Percentiles rank a stretch among this genome's conserved stretches.
Evolutionary conservation across 2,329 filamentous ascomycete species (phyloP).

Genomic region (Ambrosiella xylebori): DNA sequence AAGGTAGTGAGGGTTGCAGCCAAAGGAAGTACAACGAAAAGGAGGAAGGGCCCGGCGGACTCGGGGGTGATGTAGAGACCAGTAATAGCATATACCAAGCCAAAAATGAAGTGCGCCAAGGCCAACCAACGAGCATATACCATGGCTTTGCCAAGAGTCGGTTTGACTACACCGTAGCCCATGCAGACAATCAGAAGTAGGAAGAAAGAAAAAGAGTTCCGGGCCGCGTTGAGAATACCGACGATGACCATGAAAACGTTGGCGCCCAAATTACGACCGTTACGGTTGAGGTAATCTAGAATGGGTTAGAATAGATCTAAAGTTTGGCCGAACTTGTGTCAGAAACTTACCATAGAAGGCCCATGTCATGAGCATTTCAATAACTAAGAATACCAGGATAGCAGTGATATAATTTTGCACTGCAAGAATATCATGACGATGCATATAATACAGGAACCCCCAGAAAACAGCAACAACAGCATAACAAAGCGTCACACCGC

Average conservation of each 20-base stretch:
- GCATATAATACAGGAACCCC: slow-evolving; percentile 90
- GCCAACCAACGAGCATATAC: slow-evolving; percentile 81
- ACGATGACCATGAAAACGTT: slow-evolving; percentile 81
- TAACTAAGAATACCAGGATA: slow-evolving; percentile 79
- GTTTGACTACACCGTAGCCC: slow-evolving; percentile 97
- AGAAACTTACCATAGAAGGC: slow-evolving; percentile 62
- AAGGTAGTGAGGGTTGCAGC: slow-evolving; percentile 87
- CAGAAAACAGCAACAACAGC: slow-evolving; percentile 74
- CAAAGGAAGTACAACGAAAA: slow-evolving; percentile 83
- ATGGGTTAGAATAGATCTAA: background rate
- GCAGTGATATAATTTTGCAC: slow-evolving; percentile 99
- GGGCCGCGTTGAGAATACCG: slow-evolving; percentile 78
- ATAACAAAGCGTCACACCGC: slow-evolving; percentile 83
- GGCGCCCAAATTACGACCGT: slow-evolving; percentile 66
- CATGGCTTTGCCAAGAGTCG: slow-evolving; percentile 82
- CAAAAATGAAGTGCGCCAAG: slow-evolving; percentile 85
- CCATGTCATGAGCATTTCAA: slow-evolving; percentile 98
- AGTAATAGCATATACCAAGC: slow-evolving; percentile 79
- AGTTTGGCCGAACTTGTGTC: too few relatives aligned
- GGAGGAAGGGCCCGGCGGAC: slow-evolving; percentile 67
- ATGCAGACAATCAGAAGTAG: slow-evolving; percentile 95
- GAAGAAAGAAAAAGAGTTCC: slow-evolving; percentile 98
- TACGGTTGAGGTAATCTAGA: slow-evolving; percentile 74
- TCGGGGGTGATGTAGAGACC: slow-evolving; percentile 82
- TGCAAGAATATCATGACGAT: slow-evolving; percentile 82